These are phyloP conservation scores for Talaromyces sp. DNA, from an alignment of 2,329 filamentous ascomycete species.

Conservation along the genomic window DNA sequence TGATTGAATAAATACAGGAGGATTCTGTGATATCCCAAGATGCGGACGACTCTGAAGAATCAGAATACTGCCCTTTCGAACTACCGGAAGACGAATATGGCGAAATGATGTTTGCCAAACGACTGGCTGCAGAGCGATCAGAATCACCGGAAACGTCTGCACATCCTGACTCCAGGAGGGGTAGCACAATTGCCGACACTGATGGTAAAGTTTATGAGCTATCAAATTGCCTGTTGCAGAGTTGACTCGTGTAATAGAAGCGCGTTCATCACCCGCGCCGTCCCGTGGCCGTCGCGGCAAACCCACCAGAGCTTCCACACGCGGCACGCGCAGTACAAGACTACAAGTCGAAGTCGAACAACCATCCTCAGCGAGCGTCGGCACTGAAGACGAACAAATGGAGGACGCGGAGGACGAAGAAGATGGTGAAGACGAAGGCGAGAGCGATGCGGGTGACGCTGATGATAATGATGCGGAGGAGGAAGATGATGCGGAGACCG, in stretches of 20 bases:
- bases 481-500: conserved; percentile 35
- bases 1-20: conserved; percentile 37
- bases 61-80: conserved; percentile 63
- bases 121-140: conserved; percentile 44
- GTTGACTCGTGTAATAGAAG: conserved; percentile 30
- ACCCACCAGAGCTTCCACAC: conserved; percentile 31
- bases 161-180: conserved; percentile 37
- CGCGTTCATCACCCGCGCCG: conserved; percentile 42
- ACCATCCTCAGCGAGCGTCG: conserved; percentile 28
- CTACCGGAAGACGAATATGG: conserved; percentile 54
- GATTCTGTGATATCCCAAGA: conserved; percentile 45
- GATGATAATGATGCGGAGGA: conserved; percentile 36
- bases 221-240: background rate
- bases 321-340: conserved; percentile 38
- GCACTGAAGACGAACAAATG: conserved; percentile 39
- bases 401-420: conserved; percentile 39
- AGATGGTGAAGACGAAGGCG: conserved; percentile 37
- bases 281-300: conserved; percentile 38
- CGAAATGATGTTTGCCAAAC: conserved; percentile 47
- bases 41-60: conserved; percentile 56
- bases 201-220: conserved; percentile 37
- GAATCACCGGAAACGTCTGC: conserved; percentile 38
- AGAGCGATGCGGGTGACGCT: conserved; percentile 31
- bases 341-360: conserved; percentile 39
- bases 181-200: conserved; percentile 47